A percentile compares a stretch with the other conserved stretches of the same genome.
Conservation (phyloP, 2,329 filamentous ascomycete species). For the Xylariaceae sp. region DNA sequence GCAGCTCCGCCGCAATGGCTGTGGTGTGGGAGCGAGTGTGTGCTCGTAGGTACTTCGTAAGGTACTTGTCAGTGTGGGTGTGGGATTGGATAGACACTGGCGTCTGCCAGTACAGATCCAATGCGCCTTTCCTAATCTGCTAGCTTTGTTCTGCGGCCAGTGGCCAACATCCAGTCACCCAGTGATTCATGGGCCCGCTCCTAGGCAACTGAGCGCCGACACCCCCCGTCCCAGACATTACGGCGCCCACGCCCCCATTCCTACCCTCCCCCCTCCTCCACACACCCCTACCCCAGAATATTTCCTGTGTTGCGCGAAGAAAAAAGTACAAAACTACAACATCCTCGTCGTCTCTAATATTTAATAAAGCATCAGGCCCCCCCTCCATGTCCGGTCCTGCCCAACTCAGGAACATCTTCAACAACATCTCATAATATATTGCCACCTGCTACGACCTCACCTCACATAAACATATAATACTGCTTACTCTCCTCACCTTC, state of each 20-base stretch:
- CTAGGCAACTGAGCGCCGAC: conserved; percentile 15
- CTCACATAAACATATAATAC: background rate
- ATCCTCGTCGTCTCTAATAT: conserved; percentile 14
- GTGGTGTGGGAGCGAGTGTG: background rate
- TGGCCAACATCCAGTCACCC: conserved; percentile 1
- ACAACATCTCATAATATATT: conserved; percentile 8
- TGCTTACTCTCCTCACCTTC: background rate
- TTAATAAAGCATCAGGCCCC: conserved; percentile 16
- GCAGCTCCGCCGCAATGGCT: conserved; percentile 26
- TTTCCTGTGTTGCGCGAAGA: conserved; percentile 20
- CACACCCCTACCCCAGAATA: background rate
- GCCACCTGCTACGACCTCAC: background rate
- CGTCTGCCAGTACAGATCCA: conserved; percentile 5
- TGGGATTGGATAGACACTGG: conserved; percentile 13
- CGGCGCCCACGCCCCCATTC: background rate
- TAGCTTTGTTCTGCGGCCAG: conserved; percentile 13
- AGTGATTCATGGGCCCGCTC: conserved; percentile 26
- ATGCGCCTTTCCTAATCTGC: conserved; percentile 29
- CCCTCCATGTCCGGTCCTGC: conserved; percentile 2
- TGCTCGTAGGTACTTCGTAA: too few relatives aligned
- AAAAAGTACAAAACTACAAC: conserved; percentile 23
- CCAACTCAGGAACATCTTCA: conserved; percentile 10
- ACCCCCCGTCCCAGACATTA: background rate
- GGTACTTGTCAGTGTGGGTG: too few relatives aligned
- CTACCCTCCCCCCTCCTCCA: conserved; percentile 6